These are phyloP conservation scores for Pachysolen tannophilus DNA, from an alignment of 805 yeast genomes.

Conservation along the genomic window DNA sequence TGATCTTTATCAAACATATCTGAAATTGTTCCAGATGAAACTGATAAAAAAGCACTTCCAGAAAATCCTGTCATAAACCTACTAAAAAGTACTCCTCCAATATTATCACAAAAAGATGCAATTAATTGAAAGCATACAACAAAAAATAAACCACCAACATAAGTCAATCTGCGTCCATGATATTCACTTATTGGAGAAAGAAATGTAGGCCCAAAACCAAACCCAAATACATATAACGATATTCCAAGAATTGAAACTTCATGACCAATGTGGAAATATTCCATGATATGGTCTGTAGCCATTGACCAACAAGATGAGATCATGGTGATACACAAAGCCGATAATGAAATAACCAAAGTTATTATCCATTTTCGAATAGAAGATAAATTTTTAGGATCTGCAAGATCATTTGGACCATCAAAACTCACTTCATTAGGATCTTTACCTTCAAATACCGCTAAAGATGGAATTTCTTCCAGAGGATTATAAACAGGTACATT, in stretches of 20 bases:
- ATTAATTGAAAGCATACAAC: constrained; percentile 43
- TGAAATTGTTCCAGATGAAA: constrained; percentile 71
- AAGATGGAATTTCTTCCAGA: too few species aligned
- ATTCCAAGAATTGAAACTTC: constrained; percentile 57
- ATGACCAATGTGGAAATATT: constrained; percentile 39
- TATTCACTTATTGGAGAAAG: constrained; percentile 56
- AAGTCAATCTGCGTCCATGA: constrained; percentile 48
- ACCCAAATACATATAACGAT: constrained; percentile 50
- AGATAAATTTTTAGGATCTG: constrained; percentile 25
- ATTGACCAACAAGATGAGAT: constrained; percentile 65
- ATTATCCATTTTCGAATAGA: constrained; percentile 46
- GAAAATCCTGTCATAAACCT: constrained; percentile 65
- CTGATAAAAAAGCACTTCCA: constrained; percentile 67
- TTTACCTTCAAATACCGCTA: too few species aligned
- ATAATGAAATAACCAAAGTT: constrained; percentile 42
- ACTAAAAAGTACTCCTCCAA: constrained; percentile 55
- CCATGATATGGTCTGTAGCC: constrained; percentile 43
- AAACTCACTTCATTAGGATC: neutral
- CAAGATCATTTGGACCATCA: constrained; percentile 1
- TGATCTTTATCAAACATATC: constrained; percentile 57
- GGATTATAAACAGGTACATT: too few species aligned
- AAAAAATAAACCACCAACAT: constrained; percentile 37
- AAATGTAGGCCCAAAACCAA: constrained; percentile 55
- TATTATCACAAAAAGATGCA: constrained; percentile 49
- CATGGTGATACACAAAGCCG: constrained; percentile 57